Base-by-base conservation (phyloP, 176 grass and related monocot genomes). In the Aegilops speltoides region DNA sequence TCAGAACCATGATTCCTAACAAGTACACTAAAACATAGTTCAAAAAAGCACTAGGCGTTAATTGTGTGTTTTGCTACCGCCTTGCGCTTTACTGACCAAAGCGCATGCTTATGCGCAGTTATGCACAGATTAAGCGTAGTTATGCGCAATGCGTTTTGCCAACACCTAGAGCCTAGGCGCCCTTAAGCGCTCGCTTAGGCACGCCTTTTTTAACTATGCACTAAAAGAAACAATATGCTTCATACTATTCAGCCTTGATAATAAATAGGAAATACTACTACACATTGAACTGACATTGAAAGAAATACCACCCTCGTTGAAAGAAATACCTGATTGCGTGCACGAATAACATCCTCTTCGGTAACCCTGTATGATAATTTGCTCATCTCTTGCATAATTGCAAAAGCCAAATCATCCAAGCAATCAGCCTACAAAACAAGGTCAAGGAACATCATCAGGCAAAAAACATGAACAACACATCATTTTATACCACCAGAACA, bases 261-360 rank as follows among this genome's bases (percentile, higher is more conserved):
- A 87, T 7, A 10, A 16, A 64, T 48, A 52, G 25, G 17, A 63
- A 37, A 28, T n/a, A 59, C 13, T 31, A 59, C 46, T 63, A 34
- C 7, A 20, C 45, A 48, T 5, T 48, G 45, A 48, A 48, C 45
- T 48, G 45, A 14, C 45, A 48, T 48, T 5, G 34, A 40, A 3
- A 70, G 1, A 15, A 38, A 86, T 28, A 76, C 36, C 15, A 77
- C 5, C 71, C 12, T 31, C 4, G 1, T 32, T 66, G 32, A 50
- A 72, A 76, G 24, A 76, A 72, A 79, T 86, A 99, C 97, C 90
- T 97, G 97, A 88, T 99, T 99, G n/a, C 94, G 90, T 19, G 97
- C 97, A 72, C 97, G 94, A 77, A 93, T 96, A 87, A 99, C 97
- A 90, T 99, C 97, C 72, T 94, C 97, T 86, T 99, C 97, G 5